Base-by-base conservation (phyloP, 306 rosid genomes). In the Prunus campanulata region DNA sequence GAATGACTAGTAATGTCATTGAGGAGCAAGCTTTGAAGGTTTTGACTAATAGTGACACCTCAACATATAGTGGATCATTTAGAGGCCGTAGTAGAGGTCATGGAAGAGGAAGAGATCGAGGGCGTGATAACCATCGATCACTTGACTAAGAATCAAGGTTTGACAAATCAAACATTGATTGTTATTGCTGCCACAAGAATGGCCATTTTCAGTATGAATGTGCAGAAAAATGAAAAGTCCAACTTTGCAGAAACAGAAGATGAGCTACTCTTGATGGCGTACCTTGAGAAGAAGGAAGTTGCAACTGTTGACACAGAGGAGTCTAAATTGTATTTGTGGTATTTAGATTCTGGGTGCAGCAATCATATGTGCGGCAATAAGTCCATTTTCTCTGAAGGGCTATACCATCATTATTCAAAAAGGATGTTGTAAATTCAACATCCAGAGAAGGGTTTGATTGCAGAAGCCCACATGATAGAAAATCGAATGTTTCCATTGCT, bases 341-440 rank as follows among this genome's bases (percentile, higher is more conserved):
- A 68, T 4, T 30, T 77, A 19, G 80, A 69, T 19, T 25, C 13
- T 1, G 65, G 76, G 0, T 78, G 15, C 1, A 77, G 9, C 46
- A 78, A 77, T 6, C 81, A 77, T 8, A 66, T 68, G 71, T 25
- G 63, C 8, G 69, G 57, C 6, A 52, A 52, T 3, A 62, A 66
- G 18, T 4, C 13, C 0, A 1, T 5, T 8, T 65, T 79, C 25
- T 49, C 68, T n/a, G 2, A 30, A 71, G 10, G 24, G 60, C 24
- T 18, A 19, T 19, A n/a, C 8, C 24, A 54, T 54, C 8, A 54
- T n/a, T 7, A 54, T 19, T 18, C 9, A 54, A n/a, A 22, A 1
- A 19, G 2, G 60, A 3, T 5, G 10, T 2, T 54, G 60, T 2
- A 4, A n/a, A 54, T 54, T 54, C 60, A 19, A 3, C 3, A 54